These are phyloP conservation scores for Saccharomycopsis hybrid DNA, from an alignment of 1,139 yeast genomes.

Conservation along the genomic window DNA sequence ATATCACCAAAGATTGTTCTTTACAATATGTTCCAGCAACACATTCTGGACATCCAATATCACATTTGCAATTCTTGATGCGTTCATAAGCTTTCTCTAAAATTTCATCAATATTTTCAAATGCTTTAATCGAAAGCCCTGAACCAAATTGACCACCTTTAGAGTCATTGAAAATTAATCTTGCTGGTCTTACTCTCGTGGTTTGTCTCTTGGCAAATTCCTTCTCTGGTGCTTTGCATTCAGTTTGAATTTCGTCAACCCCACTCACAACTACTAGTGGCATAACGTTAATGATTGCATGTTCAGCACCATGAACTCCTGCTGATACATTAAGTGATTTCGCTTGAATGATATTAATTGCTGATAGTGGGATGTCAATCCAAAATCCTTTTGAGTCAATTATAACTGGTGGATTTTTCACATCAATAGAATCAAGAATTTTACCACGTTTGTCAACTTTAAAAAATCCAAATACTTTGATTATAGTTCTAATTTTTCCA, in stretches of 20 bases:
- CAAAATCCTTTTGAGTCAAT: constrained; percentile 76
- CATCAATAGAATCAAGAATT: constrained; percentile 88
- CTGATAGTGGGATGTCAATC: constrained; percentile 71
- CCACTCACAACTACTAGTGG: constrained; percentile 63
- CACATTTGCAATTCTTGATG: constrained; percentile 65
- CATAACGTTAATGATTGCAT: constrained; percentile 70
- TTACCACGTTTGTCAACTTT: constrained; percentile 71
- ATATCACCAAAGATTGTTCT: constrained; percentile 74
- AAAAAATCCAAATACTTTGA: constrained; percentile 85
- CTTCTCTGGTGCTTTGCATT: constrained; percentile 95
- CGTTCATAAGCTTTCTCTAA: constrained; percentile 52
- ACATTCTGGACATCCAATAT: constrained; percentile 87
- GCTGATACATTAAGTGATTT: constrained; percentile 71
- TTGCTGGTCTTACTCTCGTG: constrained; percentile 70
- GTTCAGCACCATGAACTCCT: constrained; percentile 96
- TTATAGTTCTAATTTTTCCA: constrained; percentile 68
- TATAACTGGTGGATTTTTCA: constrained; percentile 76
- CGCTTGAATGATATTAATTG: constrained; percentile 49
- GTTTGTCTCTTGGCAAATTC: constrained; percentile 77
- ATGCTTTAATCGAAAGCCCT: constrained; percentile 74
- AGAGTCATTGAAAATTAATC: constrained; percentile 77
- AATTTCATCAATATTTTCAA: constrained; percentile 66
- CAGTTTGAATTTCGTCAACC: constrained; percentile 74
- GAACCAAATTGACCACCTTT: constrained; percentile 75
- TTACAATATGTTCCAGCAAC: constrained; percentile 73